A percentile compares a stretch with the other conserved stretches of the same genome.
Conservation (phyloP, 2,329 filamentous ascomycete genomes). For the Arthrobotrys conoides region DNA sequence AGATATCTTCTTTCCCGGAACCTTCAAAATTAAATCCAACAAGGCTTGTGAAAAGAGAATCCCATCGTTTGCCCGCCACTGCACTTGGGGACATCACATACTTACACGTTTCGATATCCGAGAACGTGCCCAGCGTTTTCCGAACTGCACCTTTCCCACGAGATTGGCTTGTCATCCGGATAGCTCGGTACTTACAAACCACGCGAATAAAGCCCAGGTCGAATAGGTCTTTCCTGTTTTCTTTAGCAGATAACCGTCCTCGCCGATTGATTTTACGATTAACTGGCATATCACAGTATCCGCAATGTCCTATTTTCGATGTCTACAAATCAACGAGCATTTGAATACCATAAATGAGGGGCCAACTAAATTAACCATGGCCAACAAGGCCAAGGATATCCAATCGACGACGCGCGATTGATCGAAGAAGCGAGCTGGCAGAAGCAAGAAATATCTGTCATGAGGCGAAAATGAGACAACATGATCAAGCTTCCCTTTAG, state of each 20-base stretch:
- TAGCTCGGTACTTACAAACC: slow-evolving; percentile 50
- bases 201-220: slow-evolving; percentile 21
- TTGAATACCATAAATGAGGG: slow-evolving; percentile 37
- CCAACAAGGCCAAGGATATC: slow-evolving; percentile 34
- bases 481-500: slow-evolving; percentile 23
- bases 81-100: neutral
- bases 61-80: slow-evolving; percentile 28
- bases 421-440: slow-evolving; percentile 55
- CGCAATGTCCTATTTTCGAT: slow-evolving; percentile 24
- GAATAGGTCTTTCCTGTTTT: neutral
- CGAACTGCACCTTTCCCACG: slow-evolving; percentile 43
- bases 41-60: slow-evolving; percentile 44
- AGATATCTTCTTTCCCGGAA: neutral
- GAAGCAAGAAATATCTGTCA: slow-evolving; percentile 12
- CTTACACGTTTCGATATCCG: slow-evolving; percentile 46
- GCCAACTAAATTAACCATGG: slow-evolving; percentile 27
- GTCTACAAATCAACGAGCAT: neutral
- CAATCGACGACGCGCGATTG: slow-evolving; percentile 48
- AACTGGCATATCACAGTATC: slow-evolving; percentile 46
- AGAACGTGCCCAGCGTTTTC: slow-evolving; percentile 45
- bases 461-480: slow-evolving; percentile 40
- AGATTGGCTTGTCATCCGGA: slow-evolving; percentile 31
- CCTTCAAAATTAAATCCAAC: slow-evolving; percentile 30
- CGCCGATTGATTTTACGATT: slow-evolving; percentile 47
- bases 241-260: slow-evolving; percentile 26